These are phyloP conservation scores for Talaromyces sp. DNA, from an alignment of 2,329 filamentous ascomycete genomes.

Conservation along the genomic window DNA sequence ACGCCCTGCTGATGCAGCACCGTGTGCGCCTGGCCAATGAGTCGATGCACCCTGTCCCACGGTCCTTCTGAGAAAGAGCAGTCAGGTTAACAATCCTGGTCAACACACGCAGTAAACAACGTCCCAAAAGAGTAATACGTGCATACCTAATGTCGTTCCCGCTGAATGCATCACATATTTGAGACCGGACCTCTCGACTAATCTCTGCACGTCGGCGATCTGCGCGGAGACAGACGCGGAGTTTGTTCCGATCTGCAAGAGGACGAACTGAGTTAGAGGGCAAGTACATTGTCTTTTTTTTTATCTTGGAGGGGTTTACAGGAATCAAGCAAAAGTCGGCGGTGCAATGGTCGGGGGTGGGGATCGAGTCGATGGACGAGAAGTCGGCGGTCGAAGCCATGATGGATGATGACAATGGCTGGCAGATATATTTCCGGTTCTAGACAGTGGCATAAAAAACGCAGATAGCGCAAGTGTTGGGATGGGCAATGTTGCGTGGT, in stretches of 20 bases:
- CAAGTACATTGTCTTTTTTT: background rate
- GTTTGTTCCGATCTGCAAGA: constrained; percentile 67
- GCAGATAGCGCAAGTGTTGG: background rate
- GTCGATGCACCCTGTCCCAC: constrained; percentile 80
- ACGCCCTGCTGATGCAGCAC: constrained; percentile 72
- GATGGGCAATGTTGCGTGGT: background rate
- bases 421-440: background rate
- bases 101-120: background rate
- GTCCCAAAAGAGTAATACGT: background rate
- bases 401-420: background rate
- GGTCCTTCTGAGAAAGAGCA: constrained; percentile 60
- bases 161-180: constrained; percentile 88
- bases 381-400: background rate
- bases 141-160: constrained; percentile 82
- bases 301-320: constrained; percentile 1
- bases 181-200: constrained; percentile 74
- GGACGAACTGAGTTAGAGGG: background rate
- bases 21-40: constrained; percentile 80
- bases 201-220: constrained; percentile 79
- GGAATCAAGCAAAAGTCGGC: constrained; percentile 88
- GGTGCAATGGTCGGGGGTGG: constrained; percentile 68
- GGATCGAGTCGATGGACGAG: constrained; percentile 20
- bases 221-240: constrained; percentile 71
- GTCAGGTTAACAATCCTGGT: background rate
- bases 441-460: background rate